A percentile compares a stretch with the other conserved stretches of the same genome.
Evolutionary conservation across 1,139 yeast genomes (phyloP).

Genomic region (Debaryomyces sp.): DNA sequence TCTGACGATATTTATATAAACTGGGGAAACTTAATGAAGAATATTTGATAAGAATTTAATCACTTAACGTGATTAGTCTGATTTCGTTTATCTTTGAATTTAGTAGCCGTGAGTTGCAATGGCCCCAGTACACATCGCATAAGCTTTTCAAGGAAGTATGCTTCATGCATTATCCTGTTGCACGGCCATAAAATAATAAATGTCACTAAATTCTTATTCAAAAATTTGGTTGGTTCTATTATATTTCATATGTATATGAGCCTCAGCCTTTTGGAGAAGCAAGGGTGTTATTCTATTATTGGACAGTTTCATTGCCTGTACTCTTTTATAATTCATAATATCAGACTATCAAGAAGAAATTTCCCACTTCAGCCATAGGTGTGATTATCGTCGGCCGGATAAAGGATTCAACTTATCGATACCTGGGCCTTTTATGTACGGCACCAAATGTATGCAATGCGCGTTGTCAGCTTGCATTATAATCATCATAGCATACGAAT

Average conservation of each 20-base stretch:
- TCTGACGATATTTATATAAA: slow-evolving; percentile 78
- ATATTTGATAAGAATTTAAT: not conserved
- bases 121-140: not conserved
- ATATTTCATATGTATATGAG: not conserved
- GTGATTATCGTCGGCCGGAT: not conserved
- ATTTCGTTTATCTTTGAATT: not conserved
- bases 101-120: slow-evolving; percentile 1
- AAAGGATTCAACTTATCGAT: not conserved
- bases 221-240: not conserved
- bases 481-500: not conserved
- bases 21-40: slow-evolving; percentile 68
- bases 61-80: not conserved
- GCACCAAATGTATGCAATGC: not conserved
- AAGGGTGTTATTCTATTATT: not conserved
- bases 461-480: not conserved
- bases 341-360: not conserved
- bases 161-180: not conserved
- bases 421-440: not conserved
- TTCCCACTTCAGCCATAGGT: not conserved
- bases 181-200: not conserved
- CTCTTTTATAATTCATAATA: not conserved
- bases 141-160: not conserved
- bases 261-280: not conserved
- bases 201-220: not conserved
- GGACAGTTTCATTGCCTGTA: not conserved